A percentile compares a stretch with the other conserved stretches of the same genome.
These are phyloP conservation scores for Puccinia polysora DNA, from an alignment of 1,284 basidiomycete species.

Conservation along the genomic window DNA sequence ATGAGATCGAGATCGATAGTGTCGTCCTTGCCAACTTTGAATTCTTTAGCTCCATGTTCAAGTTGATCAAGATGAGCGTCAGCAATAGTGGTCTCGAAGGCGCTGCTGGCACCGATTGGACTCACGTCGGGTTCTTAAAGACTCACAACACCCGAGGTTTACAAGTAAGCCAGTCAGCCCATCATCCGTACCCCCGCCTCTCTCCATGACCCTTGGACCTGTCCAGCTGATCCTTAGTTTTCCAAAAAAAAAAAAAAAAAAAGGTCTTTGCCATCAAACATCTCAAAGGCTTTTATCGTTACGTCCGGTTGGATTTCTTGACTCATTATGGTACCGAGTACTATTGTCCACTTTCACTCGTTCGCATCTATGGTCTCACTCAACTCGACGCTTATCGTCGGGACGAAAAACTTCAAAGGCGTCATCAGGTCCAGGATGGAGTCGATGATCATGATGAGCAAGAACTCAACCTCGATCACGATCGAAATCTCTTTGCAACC, in stretches of 20 bases:
- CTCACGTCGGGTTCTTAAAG: constrained; percentile 64
- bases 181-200: not conserved
- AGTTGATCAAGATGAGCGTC: constrained; percentile 71
- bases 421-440: constrained; percentile 55
- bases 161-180: constrained; percentile 60
- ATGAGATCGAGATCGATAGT: constrained; percentile 92
- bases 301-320: constrained; percentile 87
- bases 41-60: constrained; percentile 96
- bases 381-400: constrained; percentile 94
- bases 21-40: constrained; percentile 95
- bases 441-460: constrained; percentile 1
- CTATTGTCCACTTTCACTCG: constrained; percentile 88
- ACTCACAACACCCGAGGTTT: constrained; percentile 88
- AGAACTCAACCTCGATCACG: not conserved
- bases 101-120: constrained; percentile 53
- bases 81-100: constrained; percentile 48
- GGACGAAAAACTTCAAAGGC: constrained; percentile 59
- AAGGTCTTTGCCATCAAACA: constrained; percentile 64
- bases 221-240: not conserved
- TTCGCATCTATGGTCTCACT: constrained; percentile 91
- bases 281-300: constrained; percentile 75
- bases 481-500: constrained; percentile 3
- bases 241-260: not conserved
- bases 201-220: not conserved
- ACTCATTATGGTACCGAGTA: constrained; percentile 92